These are phyloP conservation scores for Blastobotrys buckinghamii DNA, from an alignment of 1,139 yeast genomes.

Conservation along the genomic window DNA sequence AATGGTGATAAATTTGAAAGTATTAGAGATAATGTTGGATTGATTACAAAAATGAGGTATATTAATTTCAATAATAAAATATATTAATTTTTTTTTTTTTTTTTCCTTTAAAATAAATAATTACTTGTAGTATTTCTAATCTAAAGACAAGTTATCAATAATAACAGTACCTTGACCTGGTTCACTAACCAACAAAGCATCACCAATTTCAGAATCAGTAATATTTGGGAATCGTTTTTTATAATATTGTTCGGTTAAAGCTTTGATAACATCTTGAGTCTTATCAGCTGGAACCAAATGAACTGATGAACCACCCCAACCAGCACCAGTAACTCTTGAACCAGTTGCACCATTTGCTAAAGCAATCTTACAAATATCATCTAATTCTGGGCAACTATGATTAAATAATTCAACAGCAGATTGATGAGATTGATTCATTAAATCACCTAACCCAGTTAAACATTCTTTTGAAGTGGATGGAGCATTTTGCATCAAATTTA, in stretches of 20 bases:
- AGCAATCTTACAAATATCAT: constrained; percentile 50
- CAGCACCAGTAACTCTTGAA: constrained; percentile 75
- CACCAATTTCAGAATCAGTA: constrained; percentile 40
- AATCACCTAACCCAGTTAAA: constrained; percentile 41
- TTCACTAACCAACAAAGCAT: constrained; percentile 51
- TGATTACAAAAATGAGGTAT: constrained; percentile 23
- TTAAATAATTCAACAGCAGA: constrained; percentile 47
- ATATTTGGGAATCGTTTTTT: constrained; percentile 44
- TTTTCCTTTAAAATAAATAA: not conserved
- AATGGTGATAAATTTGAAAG: constrained; percentile 24
- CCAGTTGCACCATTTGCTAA: constrained; percentile 54
- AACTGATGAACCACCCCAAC: constrained; percentile 72
- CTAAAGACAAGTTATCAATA: constrained; percentile 24
- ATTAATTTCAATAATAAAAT: not conserved
- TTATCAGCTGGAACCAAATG: constrained; percentile 51
- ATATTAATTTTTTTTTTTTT: not conserved
- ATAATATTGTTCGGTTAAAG: constrained; percentile 48
- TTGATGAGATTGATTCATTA: constrained; percentile 56
- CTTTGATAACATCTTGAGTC: constrained; percentile 41
- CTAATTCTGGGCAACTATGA: constrained; percentile 52
- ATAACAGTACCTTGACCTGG: constrained; percentile 58
- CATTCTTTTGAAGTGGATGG: constrained; percentile 1
- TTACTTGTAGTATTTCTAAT: constrained; percentile 12
- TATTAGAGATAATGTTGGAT: constrained; percentile 31
- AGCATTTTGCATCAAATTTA: constrained; percentile 35